phyloP scores from a whole-genome alignment of 2,329 filamentous ascomycete genomes.

The Harringtonia aguacate region DNA sequence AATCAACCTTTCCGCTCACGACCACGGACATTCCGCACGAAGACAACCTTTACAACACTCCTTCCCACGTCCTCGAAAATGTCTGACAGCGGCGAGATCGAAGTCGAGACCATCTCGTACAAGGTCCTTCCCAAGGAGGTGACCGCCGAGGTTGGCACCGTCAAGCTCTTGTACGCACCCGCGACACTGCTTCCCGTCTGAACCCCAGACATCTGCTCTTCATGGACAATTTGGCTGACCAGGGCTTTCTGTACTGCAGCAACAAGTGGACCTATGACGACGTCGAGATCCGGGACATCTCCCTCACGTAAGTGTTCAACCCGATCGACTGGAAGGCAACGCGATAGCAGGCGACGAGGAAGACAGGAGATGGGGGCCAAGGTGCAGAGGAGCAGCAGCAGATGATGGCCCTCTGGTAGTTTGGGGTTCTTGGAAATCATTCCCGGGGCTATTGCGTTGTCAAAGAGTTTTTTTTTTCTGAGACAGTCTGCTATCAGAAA shows the following conservation, averaged over 20 bases:
- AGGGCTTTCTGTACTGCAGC: slow-evolving; percentile 10
- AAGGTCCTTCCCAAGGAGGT: slow-evolving; percentile 89
- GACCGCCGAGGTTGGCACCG: slow-evolving; percentile 74
- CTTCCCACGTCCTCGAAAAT: slow-evolving; percentile 46
- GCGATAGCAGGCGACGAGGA: not conserved
- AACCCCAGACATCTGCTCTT: not conserved
- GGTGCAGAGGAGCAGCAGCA: not conserved
- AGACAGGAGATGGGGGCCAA: not conserved
- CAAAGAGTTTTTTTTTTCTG: too few species aligned
- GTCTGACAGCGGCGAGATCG: slow-evolving; percentile 93
- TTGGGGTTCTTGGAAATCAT: too few species aligned
- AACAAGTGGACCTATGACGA: slow-evolving; percentile 95
- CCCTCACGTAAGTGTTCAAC: slow-evolving; percentile 86
- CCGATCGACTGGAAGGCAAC: not conserved
- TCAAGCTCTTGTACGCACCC: slow-evolving; percentile 63
- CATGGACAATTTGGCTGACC: too few species aligned
- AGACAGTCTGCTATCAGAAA: too few species aligned
- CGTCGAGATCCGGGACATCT: slow-evolving; percentile 99
- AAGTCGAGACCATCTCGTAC: slow-evolving; percentile 69
- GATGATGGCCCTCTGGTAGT: not conserved
- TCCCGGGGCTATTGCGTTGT: too few species aligned
- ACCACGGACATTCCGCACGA: slow-evolving; percentile 1
- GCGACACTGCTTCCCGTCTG: not conserved
- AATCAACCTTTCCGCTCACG: slow-evolving; percentile 2
- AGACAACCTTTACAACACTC: slow-evolving; percentile 2